Conservation (phyloP, 2,329 filamentous ascomycete genomes). For the Monosporascus sp. region DNA sequence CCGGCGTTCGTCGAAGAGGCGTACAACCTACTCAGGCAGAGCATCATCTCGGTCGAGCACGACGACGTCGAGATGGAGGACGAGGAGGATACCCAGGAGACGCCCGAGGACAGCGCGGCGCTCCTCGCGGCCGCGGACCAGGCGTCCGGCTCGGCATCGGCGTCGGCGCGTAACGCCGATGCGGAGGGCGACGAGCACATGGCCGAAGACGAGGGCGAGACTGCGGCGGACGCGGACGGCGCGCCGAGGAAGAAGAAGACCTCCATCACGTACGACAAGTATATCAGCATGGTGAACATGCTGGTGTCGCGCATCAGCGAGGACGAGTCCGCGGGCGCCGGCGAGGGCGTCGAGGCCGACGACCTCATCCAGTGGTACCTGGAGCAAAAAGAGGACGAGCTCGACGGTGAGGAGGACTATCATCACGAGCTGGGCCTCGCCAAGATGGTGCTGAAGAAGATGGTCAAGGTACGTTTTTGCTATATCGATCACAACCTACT, state of each 20-base stretch:
- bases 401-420: conserved; percentile 76
- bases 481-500: not conserved
- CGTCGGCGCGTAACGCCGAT: conserved; percentile 24
- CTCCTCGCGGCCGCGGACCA: conserved; percentile 44
- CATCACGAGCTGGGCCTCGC: conserved; percentile 51
- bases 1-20: conserved; percentile 85
- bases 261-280: conserved; percentile 86
- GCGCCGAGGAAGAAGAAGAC: conserved; percentile 63
- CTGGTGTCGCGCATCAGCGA: conserved; percentile 79
- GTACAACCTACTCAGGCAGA: conserved; percentile 84
- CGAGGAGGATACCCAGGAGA: conserved; percentile 58
- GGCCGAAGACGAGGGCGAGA: conserved; percentile 41
- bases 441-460: conserved; percentile 80
- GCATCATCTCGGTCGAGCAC: conserved; percentile 96
- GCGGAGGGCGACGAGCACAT: conserved; percentile 41
- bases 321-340: conserved; percentile 64
- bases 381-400: conserved; percentile 80
- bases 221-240: conserved; percentile 36
- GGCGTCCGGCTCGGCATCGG: conserved; percentile 39
- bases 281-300: conserved; percentile 82
- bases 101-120: conserved; percentile 39
- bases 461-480: conserved; percentile 72
- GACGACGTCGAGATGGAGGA: conserved; percentile 95
- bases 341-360: conserved; percentile 81
- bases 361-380: conserved; percentile 84